phyloP scores from a whole-genome alignment of 352 stramenopile species.

The Phytophthora sansomeana region DNA sequence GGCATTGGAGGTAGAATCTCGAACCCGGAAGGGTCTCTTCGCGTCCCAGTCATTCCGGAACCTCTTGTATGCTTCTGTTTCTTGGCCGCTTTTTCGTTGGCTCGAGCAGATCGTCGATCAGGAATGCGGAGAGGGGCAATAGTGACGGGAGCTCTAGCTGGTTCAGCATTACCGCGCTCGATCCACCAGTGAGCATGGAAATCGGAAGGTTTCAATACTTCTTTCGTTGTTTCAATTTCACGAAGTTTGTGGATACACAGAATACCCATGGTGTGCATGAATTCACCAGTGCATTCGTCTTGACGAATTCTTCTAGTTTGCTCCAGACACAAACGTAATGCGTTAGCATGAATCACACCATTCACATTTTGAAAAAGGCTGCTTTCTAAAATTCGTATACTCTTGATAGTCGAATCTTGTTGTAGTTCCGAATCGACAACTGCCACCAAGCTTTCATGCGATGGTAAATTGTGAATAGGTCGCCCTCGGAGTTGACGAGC shows the following conservation, averaged over 20 bases:
- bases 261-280: not conserved
- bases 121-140: not conserved
- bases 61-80: not conserved
- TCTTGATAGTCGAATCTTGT: not conserved
- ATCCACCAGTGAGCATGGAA: not conserved
- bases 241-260: not conserved
- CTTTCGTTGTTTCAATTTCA: not conserved
- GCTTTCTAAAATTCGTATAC: not conserved
- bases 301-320: not conserved
- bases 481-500: no score
- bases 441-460: no score
- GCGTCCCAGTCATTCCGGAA: not conserved
- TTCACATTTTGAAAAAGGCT: not conserved
- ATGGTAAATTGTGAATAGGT: no score
- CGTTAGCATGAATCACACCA: not conserved
- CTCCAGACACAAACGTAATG: not conserved
- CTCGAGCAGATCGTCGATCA: not conserved
- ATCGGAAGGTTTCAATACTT: not conserved
- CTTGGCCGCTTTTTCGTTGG: not conserved
- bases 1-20: no score
- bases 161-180: not conserved
- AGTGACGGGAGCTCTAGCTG: not conserved
- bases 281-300: not conserved
- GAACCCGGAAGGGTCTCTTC: not conserved
- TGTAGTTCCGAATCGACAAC: not conserved